Percentiles rank a stretch among this genome's conserved stretches.
Evolutionary conservation across 257 asterid species (phyloP).

Genomic region (Lycium barbarum): DNA sequence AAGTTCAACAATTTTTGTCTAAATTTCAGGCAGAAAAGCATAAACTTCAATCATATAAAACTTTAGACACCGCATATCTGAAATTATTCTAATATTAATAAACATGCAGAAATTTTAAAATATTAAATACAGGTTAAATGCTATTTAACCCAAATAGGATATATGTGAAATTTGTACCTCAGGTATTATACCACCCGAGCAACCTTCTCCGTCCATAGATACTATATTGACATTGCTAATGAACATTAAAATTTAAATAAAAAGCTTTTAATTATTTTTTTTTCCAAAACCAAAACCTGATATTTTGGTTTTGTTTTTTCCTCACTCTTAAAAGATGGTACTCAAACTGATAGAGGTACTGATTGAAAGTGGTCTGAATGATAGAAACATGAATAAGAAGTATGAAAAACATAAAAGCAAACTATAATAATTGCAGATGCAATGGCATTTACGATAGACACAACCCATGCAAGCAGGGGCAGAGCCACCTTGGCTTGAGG

Average conservation of each 20-base stretch:
- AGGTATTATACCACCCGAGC: not conserved
- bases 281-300: not conserved
- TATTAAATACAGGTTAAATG: not conserved
- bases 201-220: not conserved
- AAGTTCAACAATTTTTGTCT: too few relatives aligned
- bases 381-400: not conserved
- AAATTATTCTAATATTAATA: too few relatives aligned
- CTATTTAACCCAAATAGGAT: not conserved
- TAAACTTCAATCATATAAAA: too few relatives aligned
- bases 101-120: not conserved
- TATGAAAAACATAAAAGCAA: slow-evolving; percentile 6
- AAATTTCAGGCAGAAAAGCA: not conserved
- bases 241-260: not conserved
- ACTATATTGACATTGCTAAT: not conserved
- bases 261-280: not conserved
- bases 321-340: not conserved
- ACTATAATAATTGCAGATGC: slow-evolving; percentile 23
- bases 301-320: too few relatives aligned
- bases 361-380: not conserved
- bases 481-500: too few relatives aligned
- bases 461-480: too few relatives aligned
- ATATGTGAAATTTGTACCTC: not conserved
- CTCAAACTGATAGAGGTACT: not conserved
- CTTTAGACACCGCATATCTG: too few relatives aligned
- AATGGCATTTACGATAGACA: not conserved